Evolutionary conservation across 257 asterid species (phyloP).

Genomic region (Gardenia jasminoides): DNA sequence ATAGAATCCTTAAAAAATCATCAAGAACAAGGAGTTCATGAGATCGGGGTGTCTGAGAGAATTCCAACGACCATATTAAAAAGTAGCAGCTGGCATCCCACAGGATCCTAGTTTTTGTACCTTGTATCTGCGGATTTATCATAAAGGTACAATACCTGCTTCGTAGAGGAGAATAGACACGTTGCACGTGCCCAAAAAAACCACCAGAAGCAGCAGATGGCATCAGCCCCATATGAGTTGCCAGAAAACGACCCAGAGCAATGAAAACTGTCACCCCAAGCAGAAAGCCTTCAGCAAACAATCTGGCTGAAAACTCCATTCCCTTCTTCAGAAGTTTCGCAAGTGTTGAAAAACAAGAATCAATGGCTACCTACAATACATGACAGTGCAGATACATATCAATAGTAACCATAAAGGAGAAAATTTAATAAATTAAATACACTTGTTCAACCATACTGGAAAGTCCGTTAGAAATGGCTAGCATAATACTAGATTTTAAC

Average conservation of each 20-base stretch:
- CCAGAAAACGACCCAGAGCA: conserved; percentile 93
- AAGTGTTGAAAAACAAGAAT: conserved; percentile 94
- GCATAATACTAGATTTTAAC: background rate
- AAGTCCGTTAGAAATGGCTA: background rate
- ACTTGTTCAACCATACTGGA: background rate
- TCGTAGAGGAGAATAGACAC: conserved; percentile 67
- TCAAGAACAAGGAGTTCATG: too few relatives aligned
- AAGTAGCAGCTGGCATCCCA: too few relatives aligned
- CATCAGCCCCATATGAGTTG: conserved; percentile 69
- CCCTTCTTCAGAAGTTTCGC: conserved; percentile 96
- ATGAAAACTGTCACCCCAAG: conserved; percentile 89
- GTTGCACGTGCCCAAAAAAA: conserved; percentile 51
- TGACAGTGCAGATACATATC: background rate
- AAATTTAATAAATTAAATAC: background rate
- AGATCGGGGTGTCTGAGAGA: too few relatives aligned
- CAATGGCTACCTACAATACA: conserved; percentile 73
- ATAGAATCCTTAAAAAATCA: too few relatives aligned
- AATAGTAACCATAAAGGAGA: too few relatives aligned
- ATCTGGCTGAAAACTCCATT: conserved; percentile 83
- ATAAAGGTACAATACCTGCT: conserved; percentile 59
- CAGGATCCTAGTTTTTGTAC: too few relatives aligned
- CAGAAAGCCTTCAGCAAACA: conserved; percentile 86
- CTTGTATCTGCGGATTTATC: too few relatives aligned
- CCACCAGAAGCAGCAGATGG: conserved; percentile 64
- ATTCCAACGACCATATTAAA: too few relatives aligned